Conservation (phyloP, 805 yeast genomes). For the Saturnispora besseyi region DNA sequence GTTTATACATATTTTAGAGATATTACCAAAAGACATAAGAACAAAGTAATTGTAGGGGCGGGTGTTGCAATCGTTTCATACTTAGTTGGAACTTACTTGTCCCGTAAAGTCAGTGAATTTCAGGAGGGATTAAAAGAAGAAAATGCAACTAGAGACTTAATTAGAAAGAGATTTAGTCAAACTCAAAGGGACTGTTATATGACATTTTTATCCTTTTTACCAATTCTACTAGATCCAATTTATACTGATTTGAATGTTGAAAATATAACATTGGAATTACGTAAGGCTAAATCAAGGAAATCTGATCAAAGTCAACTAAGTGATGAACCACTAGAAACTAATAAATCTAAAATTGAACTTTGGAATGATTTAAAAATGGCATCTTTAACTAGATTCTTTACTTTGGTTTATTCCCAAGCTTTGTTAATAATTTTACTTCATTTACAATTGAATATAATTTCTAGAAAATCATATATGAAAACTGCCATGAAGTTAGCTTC, state of each 20-base stretch:
- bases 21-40: slow-evolving; percentile 36
- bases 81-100: slow-evolving; percentile 34
- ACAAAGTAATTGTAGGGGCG: slow-evolving; percentile 34
- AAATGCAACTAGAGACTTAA: slow-evolving; percentile 54
- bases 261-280: slow-evolving; percentile 57
- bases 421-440: slow-evolving; percentile 70
- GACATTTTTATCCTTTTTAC: slow-evolving; percentile 75
- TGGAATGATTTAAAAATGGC: slow-evolving; percentile 78
- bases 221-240: slow-evolving; percentile 62
- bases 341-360: slow-evolving; percentile 50
- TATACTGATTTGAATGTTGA: slow-evolving; percentile 61
- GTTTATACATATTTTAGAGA: slow-evolving; percentile 22
- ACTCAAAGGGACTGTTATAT: slow-evolving; percentile 85
- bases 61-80: slow-evolving; percentile 39
- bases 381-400: slow-evolving; percentile 63
- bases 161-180: slow-evolving; percentile 77
- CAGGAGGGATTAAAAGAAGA: slow-evolving; percentile 48
- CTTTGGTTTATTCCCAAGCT: slow-evolving; percentile 60
- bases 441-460: slow-evolving; percentile 78
- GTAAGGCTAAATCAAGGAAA: slow-evolving; percentile 31
- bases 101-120: slow-evolving; percentile 37
- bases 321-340: neutral
- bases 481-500: slow-evolving; percentile 68
- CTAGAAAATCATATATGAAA: slow-evolving; percentile 76
- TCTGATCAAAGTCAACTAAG: neutral